A percentile compares a stretch with the other conserved stretches of the same genome.
phyloP scores from a whole-genome alignment of 129 eudicot genomes.

The Arctium lappa region DNA sequence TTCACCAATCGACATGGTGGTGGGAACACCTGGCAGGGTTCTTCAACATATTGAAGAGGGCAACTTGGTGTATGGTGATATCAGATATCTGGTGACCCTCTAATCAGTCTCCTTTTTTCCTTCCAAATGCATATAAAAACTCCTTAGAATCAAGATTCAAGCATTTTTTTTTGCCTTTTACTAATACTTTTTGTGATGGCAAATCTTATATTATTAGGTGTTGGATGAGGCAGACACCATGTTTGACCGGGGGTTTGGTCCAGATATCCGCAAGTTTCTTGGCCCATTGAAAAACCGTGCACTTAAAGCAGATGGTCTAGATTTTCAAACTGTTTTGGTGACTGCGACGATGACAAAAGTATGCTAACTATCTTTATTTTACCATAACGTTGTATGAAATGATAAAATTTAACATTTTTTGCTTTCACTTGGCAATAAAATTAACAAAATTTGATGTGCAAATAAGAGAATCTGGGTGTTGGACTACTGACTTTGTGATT shows the following conservation, averaged over 20 bases:
- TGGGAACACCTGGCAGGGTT: conserved; percentile 95
- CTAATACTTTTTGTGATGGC: conserved; percentile 9
- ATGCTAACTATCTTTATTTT: conserved; percentile 11
- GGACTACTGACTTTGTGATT: not conserved
- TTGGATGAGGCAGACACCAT: conserved; percentile 99
- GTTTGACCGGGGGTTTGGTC: conserved; percentile 98
- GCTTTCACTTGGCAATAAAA: not conserved
- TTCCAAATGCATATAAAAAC: not conserved
- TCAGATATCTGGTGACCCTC: conserved; percentile 68
- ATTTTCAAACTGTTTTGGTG: conserved; percentile 87
- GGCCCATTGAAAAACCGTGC: conserved; percentile 86
- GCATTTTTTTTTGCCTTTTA: not conserved
- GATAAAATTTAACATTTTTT: not conserved
- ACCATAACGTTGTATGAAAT: not conserved
- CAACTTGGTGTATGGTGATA: conserved; percentile 91
- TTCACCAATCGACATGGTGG: conserved; percentile 87
- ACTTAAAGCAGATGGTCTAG: conserved; percentile 53
- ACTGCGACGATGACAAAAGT: conserved; percentile 97
- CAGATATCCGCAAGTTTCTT: conserved; percentile 90
- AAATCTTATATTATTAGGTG: conserved; percentile 49
- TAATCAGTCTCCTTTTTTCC: not conserved
- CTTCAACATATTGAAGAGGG: conserved; percentile 96
- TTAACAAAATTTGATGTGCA: not conserved
- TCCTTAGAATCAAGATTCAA: not conserved
- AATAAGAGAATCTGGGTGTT: not conserved